Base-by-base conservation (phyloP, 768 basidiomycete species). In the Daedaleopsis nitida region DNA sequence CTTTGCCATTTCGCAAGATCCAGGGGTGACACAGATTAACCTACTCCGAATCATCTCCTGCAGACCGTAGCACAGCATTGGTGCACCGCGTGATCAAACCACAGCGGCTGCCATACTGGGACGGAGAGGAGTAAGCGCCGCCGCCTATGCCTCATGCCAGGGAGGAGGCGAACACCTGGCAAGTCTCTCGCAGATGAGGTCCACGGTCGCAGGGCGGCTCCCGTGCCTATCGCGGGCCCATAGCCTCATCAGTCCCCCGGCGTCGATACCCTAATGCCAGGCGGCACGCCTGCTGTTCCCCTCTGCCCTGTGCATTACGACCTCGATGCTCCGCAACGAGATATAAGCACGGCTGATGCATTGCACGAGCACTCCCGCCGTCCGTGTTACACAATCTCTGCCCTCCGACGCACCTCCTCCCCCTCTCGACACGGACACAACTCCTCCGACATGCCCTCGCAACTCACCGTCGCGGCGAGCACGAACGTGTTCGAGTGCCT, bases 221-320 rank as follows among this genome's bases (percentile, higher is more conserved):
- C 38, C 52, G 52, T 58, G 48, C 34, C 27, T 19, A 44, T 32
- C 58, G 52, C 59, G 62, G 48, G 45, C 32, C 24, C 19, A 43
- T 35, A 54, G 48, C 42, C 58, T 56, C 54, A 57, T 59, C 58
- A 53, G 19, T 43, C 60, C 52, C 57, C 50, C 43, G 17, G 55
- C 43, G 52, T 43, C 16, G 39, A 35, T 19, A 50, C 14, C 37
- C 55, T n/a, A 1, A 12, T 7, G 47, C 37, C 55, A 56, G 45
- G 50, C 35, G 53, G 23, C 19, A 34, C 34, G 58, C 44, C 50
- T 38, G 52, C 19, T 27, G 52, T 54, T 64, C 58, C 62, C 62
- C 62, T 64, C 27, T 64, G 62, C 62, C 62, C 62, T 56, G n/a
- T n/a, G 58, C 52, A 50, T 52, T 39, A 39, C 45, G 53, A 58